A percentile compares a stretch with the other conserved stretches of the same genome.
These are phyloP conservation scores for Filobasidium wieringae DNA, from an alignment of 768 basidiomycete genomes.

Conservation along the genomic window DNA sequence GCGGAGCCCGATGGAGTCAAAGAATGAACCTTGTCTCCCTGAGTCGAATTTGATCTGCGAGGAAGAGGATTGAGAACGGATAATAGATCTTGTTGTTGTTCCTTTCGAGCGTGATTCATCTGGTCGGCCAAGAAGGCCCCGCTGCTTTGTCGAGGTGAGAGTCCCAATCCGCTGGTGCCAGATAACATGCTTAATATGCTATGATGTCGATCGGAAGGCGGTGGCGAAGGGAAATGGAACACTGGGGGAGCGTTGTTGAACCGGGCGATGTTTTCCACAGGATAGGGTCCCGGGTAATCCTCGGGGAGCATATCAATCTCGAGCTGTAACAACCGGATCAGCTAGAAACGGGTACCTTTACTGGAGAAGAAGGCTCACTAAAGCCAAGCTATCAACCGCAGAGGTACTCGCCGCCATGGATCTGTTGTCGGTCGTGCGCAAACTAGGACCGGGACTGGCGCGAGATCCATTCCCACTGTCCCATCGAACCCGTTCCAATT, in stretches of 20 bases:
- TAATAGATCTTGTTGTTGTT: not conserved
- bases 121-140: not conserved
- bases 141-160: not conserved
- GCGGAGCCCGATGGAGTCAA: too few species aligned
- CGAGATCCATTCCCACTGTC: too few species aligned
- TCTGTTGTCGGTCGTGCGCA: too few species aligned
- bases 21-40: too few species aligned
- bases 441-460: too few species aligned
- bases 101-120: not conserved
- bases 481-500: too few species aligned
- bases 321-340: not conserved
- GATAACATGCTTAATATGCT: conserved; percentile 9
- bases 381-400: too few species aligned
- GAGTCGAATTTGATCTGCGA: too few species aligned
- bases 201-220: conserved; percentile 6
- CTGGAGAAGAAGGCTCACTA: too few species aligned
- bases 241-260: conserved; percentile 2
- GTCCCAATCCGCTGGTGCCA: not conserved
- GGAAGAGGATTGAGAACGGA: not conserved
- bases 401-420: too few species aligned
- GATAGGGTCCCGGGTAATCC: not conserved
- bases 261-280: not conserved
- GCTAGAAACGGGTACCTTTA: too few species aligned
- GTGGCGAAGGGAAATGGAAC: conserved; percentile 10
- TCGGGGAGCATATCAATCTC: not conserved